Percentiles rank a stretch among this genome's conserved stretches.
Conservation (phyloP, 148 eudicot genomes). For the Heliosperma pusillum region DNA sequence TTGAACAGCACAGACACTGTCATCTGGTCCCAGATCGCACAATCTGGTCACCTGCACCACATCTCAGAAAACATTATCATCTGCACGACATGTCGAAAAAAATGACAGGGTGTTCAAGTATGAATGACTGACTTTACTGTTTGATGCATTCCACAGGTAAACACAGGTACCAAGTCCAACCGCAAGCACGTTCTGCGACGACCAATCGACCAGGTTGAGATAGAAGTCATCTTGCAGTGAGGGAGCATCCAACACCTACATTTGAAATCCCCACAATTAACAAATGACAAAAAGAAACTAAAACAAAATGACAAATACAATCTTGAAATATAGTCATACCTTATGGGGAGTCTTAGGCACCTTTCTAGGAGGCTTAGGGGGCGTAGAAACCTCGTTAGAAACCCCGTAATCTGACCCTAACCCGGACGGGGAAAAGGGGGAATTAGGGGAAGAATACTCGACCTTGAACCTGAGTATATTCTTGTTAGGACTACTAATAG, state of each 20-base stretch:
- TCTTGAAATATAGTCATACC: conserved; percentile 32
- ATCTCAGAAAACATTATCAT: too few species aligned
- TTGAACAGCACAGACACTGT: conserved; percentile 85
- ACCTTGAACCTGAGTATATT: conserved; percentile 87
- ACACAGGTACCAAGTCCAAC: conserved; percentile 95
- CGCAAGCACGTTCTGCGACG: conserved; percentile 89
- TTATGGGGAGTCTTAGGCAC: conserved; percentile 96
- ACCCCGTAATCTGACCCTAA: conserved; percentile 44
- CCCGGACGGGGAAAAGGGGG: conserved; percentile 57
- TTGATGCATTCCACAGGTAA: conserved; percentile 92
- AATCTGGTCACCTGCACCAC: conserved; percentile 88
- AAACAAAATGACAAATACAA: too few species aligned
- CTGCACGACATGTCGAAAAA: too few species aligned
- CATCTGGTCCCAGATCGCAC: conserved; percentile 89
- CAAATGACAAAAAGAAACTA: neutral
- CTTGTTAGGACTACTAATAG: conserved; percentile 64
- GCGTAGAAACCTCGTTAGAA: conserved; percentile 46
- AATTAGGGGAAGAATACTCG: conserved; percentile 57
- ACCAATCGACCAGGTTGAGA: conserved; percentile 94
- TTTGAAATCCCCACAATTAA: neutral
- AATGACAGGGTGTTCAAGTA: too few species aligned
- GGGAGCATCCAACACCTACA: conserved; percentile 97
- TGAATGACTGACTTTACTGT: conserved; percentile 57
- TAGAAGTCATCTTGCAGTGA: conserved; percentile 95
- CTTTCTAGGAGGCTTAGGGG: conserved; percentile 85